Percentiles rank a stretch among this genome's conserved stretches.
Evolutionary conservation across 129 eudicot genomes (phyloP).

Genomic region (Tanacetum coccineum): DNA sequence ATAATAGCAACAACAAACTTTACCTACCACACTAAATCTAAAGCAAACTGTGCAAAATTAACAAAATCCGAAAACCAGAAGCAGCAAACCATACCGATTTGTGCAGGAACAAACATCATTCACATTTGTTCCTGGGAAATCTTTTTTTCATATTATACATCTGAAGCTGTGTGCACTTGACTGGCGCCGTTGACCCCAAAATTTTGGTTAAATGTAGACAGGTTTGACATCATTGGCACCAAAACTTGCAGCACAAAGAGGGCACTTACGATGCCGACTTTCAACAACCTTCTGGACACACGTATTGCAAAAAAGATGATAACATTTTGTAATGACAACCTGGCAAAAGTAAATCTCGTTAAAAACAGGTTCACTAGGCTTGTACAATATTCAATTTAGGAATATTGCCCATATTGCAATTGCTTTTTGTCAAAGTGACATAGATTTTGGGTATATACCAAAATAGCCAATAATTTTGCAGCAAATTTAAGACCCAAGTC

Average conservation of each 20-base stretch:
- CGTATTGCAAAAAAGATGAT: conserved; percentile 78
- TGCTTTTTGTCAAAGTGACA: too few relatives aligned
- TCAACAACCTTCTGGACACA: conserved; percentile 76
- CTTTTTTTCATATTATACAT: conserved; percentile 29
- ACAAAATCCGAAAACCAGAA: conserved; percentile 27
- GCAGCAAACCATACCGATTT: conserved; percentile 25
- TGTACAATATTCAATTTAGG: too few relatives aligned
- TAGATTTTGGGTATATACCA: too few relatives aligned
- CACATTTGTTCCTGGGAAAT: conserved; percentile 20
- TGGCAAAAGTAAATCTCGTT: too few relatives aligned
- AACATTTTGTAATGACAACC: conserved; percentile 97
- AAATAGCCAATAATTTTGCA: too few relatives aligned
- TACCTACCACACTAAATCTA: conserved; percentile 30
- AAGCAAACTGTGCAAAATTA: conserved; percentile 21
- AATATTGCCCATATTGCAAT: too few relatives aligned
- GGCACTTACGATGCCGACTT: conserved; percentile 87
- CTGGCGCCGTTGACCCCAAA: conserved; percentile 13
- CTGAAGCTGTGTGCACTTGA: conserved; percentile 19
- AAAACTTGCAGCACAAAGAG: conserved; percentile 81
- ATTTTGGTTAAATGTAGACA: conserved; percentile 61
- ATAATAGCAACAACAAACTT: conserved; percentile 23
- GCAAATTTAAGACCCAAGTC: too few relatives aligned
- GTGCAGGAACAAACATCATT: conserved; percentile 23
- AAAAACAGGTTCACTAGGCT: too few relatives aligned
- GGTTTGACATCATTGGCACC: conserved; percentile 93